Base-by-base conservation (phyloP, 192 early-diverging fungal genomes). In the Rhizophagus clarus region DNA sequence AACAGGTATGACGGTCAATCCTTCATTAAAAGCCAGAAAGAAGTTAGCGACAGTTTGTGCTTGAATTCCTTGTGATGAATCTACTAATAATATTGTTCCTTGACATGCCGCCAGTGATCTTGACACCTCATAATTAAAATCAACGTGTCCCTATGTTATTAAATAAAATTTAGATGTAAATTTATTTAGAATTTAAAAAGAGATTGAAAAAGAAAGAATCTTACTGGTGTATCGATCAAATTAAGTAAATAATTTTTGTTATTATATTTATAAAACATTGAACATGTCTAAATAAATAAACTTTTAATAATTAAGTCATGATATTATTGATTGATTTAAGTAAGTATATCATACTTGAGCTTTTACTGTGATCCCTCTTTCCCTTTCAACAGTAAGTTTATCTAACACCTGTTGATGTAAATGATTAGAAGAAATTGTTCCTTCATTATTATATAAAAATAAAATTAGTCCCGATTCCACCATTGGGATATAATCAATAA, bases 31-130 rank as follows among this genome's bases (percentile, higher is more conserved):
- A 11, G 97, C 97, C 62, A 98, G 82, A 79, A 92, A 97, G 84
- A 97, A 99, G 86, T 98, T 99, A 28, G 97, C 97, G 15, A 98
- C 96, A 4, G 97, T 99, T 84, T 99, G 97, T 1, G 97, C 97
- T 83, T 99, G 97, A 37, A 99, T 94, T 20, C 97, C 97, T 83
- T 99, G 96, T 24, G 92, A 89, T 1, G 97, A 95, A 81, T 99
- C 97, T 0, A 99, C 96, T 26, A 99, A 87, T 24, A 99, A 83
- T 17, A 99, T 83, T 1, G 95, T 93, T 20, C 97, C 97, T 82
- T 99, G 96, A 84, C 96, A 97, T 4, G 97, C 97, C 0, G 96
- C 93, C 45, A 99, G 83, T 29, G 95, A 96, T 8, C 97, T 89
- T 17, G 95, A 96, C 17, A 99, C 97, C 85, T 99, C 97, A 86